Conservation (phyloP, 805 yeast genomes). For the Pichia californica region DNA sequence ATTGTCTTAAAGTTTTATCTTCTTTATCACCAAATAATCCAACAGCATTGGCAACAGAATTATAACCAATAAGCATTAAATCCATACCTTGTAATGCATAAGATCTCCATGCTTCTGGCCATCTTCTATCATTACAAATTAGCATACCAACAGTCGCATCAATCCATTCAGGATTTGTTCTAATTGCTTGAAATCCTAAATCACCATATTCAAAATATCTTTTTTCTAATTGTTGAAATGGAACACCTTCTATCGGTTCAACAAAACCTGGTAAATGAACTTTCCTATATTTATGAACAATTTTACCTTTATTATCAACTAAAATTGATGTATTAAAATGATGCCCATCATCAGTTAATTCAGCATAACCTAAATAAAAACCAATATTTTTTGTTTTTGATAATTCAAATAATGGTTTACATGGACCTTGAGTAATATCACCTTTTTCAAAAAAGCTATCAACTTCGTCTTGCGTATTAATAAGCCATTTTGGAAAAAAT, state of each 20-base stretch:
- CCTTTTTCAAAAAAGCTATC: conserved; percentile 34
- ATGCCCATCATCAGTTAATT: conserved; percentile 33
- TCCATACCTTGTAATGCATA: conserved; percentile 37
- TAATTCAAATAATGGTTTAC: conserved; percentile 32
- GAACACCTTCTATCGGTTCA: conserved; percentile 29
- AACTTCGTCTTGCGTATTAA: conserved; percentile 30
- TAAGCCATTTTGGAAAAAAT: conserved; percentile 32
- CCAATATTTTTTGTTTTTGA: conserved; percentile 27
- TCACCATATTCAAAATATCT: conserved; percentile 34
- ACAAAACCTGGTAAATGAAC: conserved; percentile 33
- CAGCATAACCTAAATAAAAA: conserved; percentile 33
- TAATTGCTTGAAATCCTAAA: conserved; percentile 31
- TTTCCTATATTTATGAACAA: conserved; percentile 32
- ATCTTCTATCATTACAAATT: conserved; percentile 36
- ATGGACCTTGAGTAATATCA: conserved; percentile 24
- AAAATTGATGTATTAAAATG: conserved; percentile 31
- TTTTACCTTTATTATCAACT: conserved; percentile 28
- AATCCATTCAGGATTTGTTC: conserved; percentile 24
- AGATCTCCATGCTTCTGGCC: conserved; percentile 37
- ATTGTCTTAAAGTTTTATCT: conserved; percentile 26
- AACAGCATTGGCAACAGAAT: conserved; percentile 32
- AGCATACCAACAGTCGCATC: conserved; percentile 34
- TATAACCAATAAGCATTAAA: conserved; percentile 32
- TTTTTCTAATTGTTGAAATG: conserved; percentile 34
- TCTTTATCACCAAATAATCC: conserved; percentile 29